A percentile compares a stretch with the other conserved stretches of the same genome.
These are phyloP conservation scores for Brassica incana DNA, from an alignment of 345 rosid species.

Conservation along the genomic window DNA sequence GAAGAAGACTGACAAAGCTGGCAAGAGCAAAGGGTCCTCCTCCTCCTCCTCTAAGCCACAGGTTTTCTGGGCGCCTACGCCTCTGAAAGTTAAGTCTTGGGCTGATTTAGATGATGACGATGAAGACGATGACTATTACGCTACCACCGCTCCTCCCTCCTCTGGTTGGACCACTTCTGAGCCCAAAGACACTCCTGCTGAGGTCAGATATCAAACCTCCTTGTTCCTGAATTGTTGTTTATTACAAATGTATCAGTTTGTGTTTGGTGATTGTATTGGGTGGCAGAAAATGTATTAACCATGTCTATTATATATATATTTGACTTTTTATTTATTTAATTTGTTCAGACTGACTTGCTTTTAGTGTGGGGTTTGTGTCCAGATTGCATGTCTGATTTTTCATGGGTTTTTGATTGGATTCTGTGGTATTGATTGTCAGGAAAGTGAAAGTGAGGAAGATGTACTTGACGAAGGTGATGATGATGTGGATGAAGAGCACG, in stretches of 20 bases:
- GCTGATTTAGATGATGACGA: conserved; percentile 65
- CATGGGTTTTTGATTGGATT: conserved; percentile 2
- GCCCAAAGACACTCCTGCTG: conserved; percentile 37
- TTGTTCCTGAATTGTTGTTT: not conserved
- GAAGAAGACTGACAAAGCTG: conserved; percentile 46
- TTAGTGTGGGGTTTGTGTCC: not conserved
- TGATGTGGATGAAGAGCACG: conserved; percentile 74
- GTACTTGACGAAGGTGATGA: conserved; percentile 77
- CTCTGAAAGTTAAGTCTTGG: conserved; percentile 54
- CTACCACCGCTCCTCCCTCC: conserved; percentile 51
- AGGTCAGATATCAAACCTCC: conserved; percentile 32
- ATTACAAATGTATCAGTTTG: not conserved
- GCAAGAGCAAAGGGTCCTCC: conserved; percentile 40
- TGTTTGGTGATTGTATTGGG: not conserved
- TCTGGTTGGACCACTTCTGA: conserved; percentile 46
- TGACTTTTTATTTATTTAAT: not conserved
- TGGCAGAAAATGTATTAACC: not conserved
- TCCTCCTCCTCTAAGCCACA: not conserved
- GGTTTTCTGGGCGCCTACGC: conserved; percentile 59
- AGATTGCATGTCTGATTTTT: not conserved
- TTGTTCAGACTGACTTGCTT: not conserved
- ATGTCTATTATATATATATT: not conserved
- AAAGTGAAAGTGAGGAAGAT: conserved; percentile 86
- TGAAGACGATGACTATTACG: conserved; percentile 54
- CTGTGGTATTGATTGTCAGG: conserved; percentile 48